phyloP scores from a whole-genome alignment of 202 grass and related monocot genomes.

The Cymbopogon flexuosus region DNA sequence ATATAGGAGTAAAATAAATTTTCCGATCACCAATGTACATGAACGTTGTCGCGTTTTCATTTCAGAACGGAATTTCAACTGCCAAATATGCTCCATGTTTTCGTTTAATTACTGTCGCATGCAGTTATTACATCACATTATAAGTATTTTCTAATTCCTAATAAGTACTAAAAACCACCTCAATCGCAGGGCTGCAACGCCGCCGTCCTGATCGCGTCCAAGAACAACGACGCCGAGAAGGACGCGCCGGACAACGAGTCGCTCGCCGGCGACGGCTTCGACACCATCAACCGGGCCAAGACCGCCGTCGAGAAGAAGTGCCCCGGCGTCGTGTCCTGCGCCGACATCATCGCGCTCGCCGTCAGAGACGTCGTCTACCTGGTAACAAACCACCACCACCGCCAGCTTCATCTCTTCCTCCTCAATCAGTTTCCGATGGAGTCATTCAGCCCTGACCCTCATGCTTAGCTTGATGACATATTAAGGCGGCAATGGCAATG shows the following conservation, averaged over 20 bases:
- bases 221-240: constrained; percentile 62
- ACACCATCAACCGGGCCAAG: constrained; percentile 65
- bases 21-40: not conserved
- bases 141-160: too few species aligned
- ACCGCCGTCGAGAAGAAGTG: constrained; percentile 55
- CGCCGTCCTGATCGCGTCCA: constrained; percentile 55
- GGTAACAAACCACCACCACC: constrained; percentile 25
- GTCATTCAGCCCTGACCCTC: not conserved
- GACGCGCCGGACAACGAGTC: constrained; percentile 57
- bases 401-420: too few species aligned
- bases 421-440: too few species aligned
- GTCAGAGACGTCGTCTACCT: constrained; percentile 70
- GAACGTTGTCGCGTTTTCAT: too few species aligned
- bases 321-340: constrained; percentile 71
- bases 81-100: not conserved
- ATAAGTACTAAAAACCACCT: not conserved
- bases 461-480: not conserved
- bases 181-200: constrained; percentile 57
- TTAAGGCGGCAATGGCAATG: too few species aligned
- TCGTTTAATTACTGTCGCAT: too few species aligned
- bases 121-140: too few species aligned
- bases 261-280: constrained; percentile 79
- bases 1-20: not conserved
- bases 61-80: not conserved
- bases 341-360: constrained; percentile 74